A percentile compares a stretch with the other conserved stretches of the same genome.
phyloP scores from a whole-genome alignment of 148 eudicot species.

The Dysphania ambrosioides region DNA sequence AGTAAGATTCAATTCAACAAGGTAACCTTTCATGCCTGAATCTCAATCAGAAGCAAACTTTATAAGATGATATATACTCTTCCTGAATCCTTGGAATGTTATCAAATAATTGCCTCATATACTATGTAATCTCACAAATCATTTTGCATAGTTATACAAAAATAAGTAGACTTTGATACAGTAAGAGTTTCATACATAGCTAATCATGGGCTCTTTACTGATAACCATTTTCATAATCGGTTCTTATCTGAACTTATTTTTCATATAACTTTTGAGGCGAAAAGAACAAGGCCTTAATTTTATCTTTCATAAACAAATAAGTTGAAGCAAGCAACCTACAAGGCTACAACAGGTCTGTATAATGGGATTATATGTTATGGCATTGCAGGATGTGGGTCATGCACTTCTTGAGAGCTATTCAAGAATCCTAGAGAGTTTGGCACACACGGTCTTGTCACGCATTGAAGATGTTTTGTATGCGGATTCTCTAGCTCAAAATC shows the following conservation, averaged over 20 bases:
- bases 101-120: too few species aligned
- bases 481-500: slow-evolving; percentile 47
- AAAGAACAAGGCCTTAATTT: too few species aligned
- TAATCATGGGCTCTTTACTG: background rate
- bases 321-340: background rate
- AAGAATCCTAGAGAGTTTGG: slow-evolving; percentile 73
- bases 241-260: too few species aligned
- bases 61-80: too few species aligned
- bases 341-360: background rate
- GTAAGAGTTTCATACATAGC: too few species aligned
- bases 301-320: too few species aligned
- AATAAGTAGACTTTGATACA: too few species aligned
- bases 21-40: slow-evolving; percentile 33
- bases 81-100: too few species aligned
- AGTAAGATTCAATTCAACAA: slow-evolving; percentile 67
- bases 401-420: slow-evolving; percentile 82
- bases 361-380: background rate
- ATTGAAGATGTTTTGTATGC: slow-evolving; percentile 75
- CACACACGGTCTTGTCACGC: slow-evolving; percentile 65
- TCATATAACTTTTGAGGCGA: background rate
- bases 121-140: too few species aligned
- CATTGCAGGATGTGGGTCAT: slow-evolving; percentile 65
- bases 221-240: background rate
- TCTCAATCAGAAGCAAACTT: too few species aligned
- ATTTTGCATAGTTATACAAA: too few species aligned